Conservation (phyloP, 768 basidiomycete species). For the Macrolepiota dolichaula region DNA sequence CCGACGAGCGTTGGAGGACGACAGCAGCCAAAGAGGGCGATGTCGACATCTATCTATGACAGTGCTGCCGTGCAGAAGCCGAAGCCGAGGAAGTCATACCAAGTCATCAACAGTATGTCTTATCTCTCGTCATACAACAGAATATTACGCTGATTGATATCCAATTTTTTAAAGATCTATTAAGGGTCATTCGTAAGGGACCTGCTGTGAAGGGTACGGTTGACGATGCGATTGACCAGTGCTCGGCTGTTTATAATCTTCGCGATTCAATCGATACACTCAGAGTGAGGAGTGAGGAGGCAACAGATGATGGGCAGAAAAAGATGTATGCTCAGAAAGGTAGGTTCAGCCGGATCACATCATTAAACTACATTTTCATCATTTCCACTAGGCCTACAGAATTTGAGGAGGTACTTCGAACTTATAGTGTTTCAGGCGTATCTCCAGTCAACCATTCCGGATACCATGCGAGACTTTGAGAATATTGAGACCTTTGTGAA, state of each 20-base stretch:
- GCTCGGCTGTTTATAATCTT: slow-evolving; percentile 78
- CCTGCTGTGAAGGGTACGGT: slow-evolving; percentile 82
- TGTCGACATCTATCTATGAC: slow-evolving; percentile 42
- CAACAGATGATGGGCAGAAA: slow-evolving; percentile 68
- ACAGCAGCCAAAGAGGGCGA: slow-evolving; percentile 31
- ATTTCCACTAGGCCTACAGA: slow-evolving; percentile 56
- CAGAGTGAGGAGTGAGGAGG: slow-evolving; percentile 73
- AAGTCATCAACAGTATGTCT: slow-evolving; percentile 11
- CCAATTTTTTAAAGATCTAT: slow-evolving; percentile 49
- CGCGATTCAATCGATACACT: slow-evolving; percentile 87
- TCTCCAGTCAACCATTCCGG: slow-evolving; percentile 74
- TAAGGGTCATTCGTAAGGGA: slow-evolving; percentile 86
- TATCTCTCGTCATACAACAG: neutral
- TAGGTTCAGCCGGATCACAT: slow-evolving; percentile 21
- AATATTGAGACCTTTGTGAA: slow-evolving; percentile 82
- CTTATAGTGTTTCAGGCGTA: slow-evolving; percentile 90
- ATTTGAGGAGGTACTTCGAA: slow-evolving; percentile 81
- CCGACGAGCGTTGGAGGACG: slow-evolving; percentile 23
- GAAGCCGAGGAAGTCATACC: slow-evolving; percentile 20
- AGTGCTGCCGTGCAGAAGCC: neutral
- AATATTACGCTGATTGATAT: neutral
- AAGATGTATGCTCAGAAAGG: slow-evolving; percentile 69
- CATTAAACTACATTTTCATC: neutral
- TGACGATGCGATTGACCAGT: slow-evolving; percentile 86
- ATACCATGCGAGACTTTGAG: slow-evolving; percentile 72